Base-by-base conservation (phyloP, 352 stramenopile genomes). In the Phytophthora vignae region DNA sequence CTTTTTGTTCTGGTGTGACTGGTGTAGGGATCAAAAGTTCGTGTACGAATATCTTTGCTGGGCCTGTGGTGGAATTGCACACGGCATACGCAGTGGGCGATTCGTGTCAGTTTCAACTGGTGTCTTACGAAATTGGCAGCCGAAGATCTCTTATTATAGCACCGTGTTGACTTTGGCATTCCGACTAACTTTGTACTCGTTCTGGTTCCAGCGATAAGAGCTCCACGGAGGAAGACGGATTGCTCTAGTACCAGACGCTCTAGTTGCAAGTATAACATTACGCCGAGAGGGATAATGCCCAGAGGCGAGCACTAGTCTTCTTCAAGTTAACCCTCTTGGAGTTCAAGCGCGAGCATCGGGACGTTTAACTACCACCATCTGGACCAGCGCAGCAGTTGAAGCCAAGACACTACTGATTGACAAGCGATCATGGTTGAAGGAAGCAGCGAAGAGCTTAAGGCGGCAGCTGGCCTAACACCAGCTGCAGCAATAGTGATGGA, bases 201-300 rank as follows among this genome's bases (percentile, higher is more conserved):
- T 19, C 55, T 61, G 55, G 21, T 52, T 40, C 36, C 22, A 53
- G 22, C 36, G 19, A 52, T 44, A 61, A 53, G 46, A 53, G 46
- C 19, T 14, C 19, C n/a, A 48, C 40, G 40, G 12, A 53, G 19
- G 46, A 29, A 53, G 46, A 53, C 46, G 19, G 19, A 53, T 9
- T 6, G 46, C 17, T 25, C n/a, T 53, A 53, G 46, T 53, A 53
- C 46, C 46, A 31, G 46, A 27, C 46, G 19, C 46, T 53, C 10
- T 10, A 17, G 29, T 15, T 53, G 19, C 12, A 31, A 2, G 46
- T n/a, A 31, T 9, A 15, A 50, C 42, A 22, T 11, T 9, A 21
- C 42, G 19, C 46, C 19, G 7, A 14, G 46, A 42, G 48, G 22
- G 62, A 75, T 71, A 71, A 71, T 75, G 68, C 68, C 12, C 40